Base-by-base conservation (phyloP, 805 yeast genomes). In the Cephaloascus fragrans region DNA sequence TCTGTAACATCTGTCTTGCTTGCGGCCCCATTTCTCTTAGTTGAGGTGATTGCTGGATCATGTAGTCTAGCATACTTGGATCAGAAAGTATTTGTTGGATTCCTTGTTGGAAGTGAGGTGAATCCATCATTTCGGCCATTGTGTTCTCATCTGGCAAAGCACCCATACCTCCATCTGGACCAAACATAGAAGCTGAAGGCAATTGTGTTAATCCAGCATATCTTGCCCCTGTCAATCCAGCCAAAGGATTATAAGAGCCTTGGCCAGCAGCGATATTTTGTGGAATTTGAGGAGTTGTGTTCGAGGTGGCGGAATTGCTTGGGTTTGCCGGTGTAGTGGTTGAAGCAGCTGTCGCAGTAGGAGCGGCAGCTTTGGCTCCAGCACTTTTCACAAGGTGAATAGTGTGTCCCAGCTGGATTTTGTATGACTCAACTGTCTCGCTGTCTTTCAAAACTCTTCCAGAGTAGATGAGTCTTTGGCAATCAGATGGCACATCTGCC, bases 111-210 rank as follows among this genome's bases (percentile, higher is more conserved):
- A 85, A 74, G 62, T 75, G 68, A 32, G 97, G 98, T 47, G 76
- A 75, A 16, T 77, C 80, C 80, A 93, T 69, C 83, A 86, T 77
- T 40, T 71, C 67, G 28, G 76, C 65, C 60, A 90, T 55, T 44
- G 84, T 88, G 37, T 82, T 89, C 36, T 85, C 83, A 48, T 77
- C 79, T 10, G 95, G 89, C 50, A 80, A 63, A 35, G 73, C 75
- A 34, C 80, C 80, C 85, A 83, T 75, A 15, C 97, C 97, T 32
- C 95, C 95, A 57, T 89, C 97, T 19, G 96, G 89, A 1, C 96
- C 96, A 64, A 90, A 88, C 83, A 86, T 74, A 35, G 80, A 75
- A 1, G 87, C 86, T 3, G 84, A 72, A 4, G 98, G 97, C 59
- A 93, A 68, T 50, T 87, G 89, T 5, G 88, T 74, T 50, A 77